phyloP scores from a whole-genome alignment of 257 asterid species.

The Gentiana straminea region DNA sequence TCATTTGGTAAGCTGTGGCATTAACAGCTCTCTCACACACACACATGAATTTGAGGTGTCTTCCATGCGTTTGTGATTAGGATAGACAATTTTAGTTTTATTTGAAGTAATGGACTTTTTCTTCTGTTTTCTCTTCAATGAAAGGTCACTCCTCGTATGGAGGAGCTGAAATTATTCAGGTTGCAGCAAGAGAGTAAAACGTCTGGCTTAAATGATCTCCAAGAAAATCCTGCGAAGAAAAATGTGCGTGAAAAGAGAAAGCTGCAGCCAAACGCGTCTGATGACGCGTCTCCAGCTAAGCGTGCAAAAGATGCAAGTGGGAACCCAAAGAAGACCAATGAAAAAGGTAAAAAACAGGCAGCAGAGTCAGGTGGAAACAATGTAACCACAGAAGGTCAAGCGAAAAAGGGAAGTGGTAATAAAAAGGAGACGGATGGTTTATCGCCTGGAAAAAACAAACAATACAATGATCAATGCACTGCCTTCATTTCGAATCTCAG shows the following conservation, averaged over 20 bases:
- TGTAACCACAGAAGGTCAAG: slow-evolving; percentile 24
- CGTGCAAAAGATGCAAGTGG: slow-evolving; percentile 47
- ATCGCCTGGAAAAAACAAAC: slow-evolving; percentile 34
- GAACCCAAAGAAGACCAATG: slow-evolving; percentile 23
- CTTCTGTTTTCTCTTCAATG: slow-evolving; percentile 1
- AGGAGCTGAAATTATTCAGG: slow-evolving; percentile 71
- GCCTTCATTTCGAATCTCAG: slow-evolving; percentile 72
- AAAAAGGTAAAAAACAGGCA: slow-evolving; percentile 28
- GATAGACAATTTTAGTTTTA: no score
- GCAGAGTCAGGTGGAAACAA: slow-evolving; percentile 28
- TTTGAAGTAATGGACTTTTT: no score
- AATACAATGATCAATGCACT: slow-evolving; percentile 74
- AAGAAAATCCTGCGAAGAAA: slow-evolving; percentile 37
- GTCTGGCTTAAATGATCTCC: slow-evolving; percentile 27
- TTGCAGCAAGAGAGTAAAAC: slow-evolving; percentile 65
- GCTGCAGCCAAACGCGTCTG: slow-evolving; percentile 28
- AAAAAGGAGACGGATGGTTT: slow-evolving; percentile 29
- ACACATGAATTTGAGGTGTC: no score
- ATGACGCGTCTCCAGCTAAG: slow-evolving; percentile 54
- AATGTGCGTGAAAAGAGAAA: slow-evolving; percentile 72
- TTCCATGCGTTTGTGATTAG: no score
- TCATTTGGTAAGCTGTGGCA: no score
- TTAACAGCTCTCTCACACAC: no score
- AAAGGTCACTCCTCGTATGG: slow-evolving; percentile 93
- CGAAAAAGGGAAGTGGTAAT: slow-evolving; percentile 25